These are phyloP conservation scores for Verbena officinalis DNA, from an alignment of 257 asterid species.

Conservation along the genomic window DNA sequence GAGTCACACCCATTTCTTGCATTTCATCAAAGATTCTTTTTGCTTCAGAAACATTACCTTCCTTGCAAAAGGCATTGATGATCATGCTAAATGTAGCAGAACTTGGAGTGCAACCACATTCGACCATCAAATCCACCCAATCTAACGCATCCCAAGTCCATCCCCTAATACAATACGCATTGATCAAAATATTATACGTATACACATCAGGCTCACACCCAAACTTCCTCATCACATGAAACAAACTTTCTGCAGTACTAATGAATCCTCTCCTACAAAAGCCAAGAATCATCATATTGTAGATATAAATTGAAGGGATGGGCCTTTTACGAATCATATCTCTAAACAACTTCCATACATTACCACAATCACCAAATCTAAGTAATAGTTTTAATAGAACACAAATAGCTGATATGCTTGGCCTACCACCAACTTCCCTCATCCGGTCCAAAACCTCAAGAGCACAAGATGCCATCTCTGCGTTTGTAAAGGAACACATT, in stretches of 20 bases:
- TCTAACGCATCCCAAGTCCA: conserved; percentile 59
- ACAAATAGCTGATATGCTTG: conserved; percentile 66
- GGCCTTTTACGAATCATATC: conserved; percentile 75
- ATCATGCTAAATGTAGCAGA: conserved; percentile 60
- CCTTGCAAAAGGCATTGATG: conserved; percentile 74
- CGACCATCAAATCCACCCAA: conserved; percentile 69
- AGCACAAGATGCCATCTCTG: conserved; percentile 63
- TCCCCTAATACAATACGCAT: conserved; percentile 78
- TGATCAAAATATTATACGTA: conserved; percentile 74
- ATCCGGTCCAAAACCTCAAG: conserved; percentile 64
- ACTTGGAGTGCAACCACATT: conserved; percentile 69
- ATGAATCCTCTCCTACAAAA: conserved; percentile 71
- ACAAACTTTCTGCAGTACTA: conserved; percentile 69
- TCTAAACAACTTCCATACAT: conserved; percentile 78
- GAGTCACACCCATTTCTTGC: conserved; percentile 62
- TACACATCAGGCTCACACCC: conserved; percentile 73
- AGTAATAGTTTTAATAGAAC: conserved; percentile 65
- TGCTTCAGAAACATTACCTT: conserved; percentile 79
- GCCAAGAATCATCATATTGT: conserved; percentile 76
- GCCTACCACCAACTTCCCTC: conserved; percentile 67
- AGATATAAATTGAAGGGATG: conserved; percentile 54
- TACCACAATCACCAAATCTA: conserved; percentile 65
- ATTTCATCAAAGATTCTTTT: conserved; percentile 62
- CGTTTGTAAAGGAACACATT: conserved; percentile 77
- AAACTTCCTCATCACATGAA: conserved; percentile 67